Base-by-base conservation (phyloP, 345 rosid genomes). In the Eucalyptus curtisii region DNA sequence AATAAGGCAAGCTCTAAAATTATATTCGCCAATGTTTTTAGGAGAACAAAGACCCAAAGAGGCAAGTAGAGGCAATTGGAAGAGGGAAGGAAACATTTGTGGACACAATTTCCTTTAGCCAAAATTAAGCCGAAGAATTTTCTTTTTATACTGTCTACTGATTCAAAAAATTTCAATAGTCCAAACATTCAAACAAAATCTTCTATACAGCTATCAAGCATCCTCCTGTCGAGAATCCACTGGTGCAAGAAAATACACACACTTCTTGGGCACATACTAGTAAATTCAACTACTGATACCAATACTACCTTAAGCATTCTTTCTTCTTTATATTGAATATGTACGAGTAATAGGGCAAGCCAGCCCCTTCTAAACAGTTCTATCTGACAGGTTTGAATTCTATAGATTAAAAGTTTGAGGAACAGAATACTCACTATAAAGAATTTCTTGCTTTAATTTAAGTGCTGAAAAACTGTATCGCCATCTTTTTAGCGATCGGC, bases 371-470 rank as follows among this genome's bases (percentile, higher is more conserved):
- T n/a, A 76, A 76, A 76, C 82, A 76, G 47, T 37, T 20, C 27
- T 47, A 76, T 37, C 82, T 76, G 82, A 76, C 82, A 37, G 47
- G 27, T 37, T 40, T 44, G 52, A 57, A 66, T 86, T 76, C 55
- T 19, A 59, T 49, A 7, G 57, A 31, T 48, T 31, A 33, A 53
- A 79, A 79, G 44, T 53, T 40, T 48, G 14, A 50, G 88, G 84
- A 19, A 52, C 84, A 86, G 86, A 64, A 48, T 76, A 91, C 99
- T 95, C 91, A 97, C 99, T 96, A 90, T 96, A 97, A 86, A 97
- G 94, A 89, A 96, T 91, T 91, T 97, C 99, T 91, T 97, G 98
- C 93, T 96, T 97, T 92, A 96, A 89, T 93, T 95, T 97, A 86
- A 97, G 98, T 4, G 96, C 95, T 87, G 99, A 94, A 91, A 96